Conservation (phyloP, 768 basidiomycete genomes). For the Scleroderma citrinum region DNA sequence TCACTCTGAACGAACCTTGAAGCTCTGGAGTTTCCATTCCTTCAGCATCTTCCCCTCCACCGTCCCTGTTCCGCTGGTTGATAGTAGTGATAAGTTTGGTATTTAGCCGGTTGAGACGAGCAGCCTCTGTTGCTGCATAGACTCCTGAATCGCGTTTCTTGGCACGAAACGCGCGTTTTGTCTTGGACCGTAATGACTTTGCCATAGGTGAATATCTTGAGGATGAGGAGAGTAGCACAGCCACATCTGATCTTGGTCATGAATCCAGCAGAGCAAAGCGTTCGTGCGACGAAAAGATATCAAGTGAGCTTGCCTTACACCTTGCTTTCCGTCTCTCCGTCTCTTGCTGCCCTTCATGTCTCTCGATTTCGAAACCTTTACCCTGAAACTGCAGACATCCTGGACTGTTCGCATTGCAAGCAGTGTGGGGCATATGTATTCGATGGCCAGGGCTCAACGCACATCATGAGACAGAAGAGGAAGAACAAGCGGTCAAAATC, state of each 20-base stretch:
- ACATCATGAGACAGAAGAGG: constrained; percentile 28
- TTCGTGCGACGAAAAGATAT: constrained; percentile 36
- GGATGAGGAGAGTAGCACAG: too few relatives aligned
- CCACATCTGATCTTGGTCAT: background rate
- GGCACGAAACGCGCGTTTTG: constrained; percentile 69
- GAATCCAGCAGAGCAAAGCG: background rate
- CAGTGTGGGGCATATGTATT: constrained; percentile 50
- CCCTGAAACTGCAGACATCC: constrained; percentile 17
- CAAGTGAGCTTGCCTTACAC: constrained; percentile 42
- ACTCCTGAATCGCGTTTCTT: constrained; percentile 72
- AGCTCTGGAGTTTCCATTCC: constrained; percentile 21
- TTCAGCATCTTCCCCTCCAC: constrained; percentile 29
- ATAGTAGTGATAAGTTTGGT: constrained; percentile 51
- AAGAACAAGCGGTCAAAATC: constrained; percentile 11
- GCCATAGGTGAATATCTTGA: constrained; percentile 56
- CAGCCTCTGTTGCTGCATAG: constrained; percentile 74
- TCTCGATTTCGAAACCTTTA: constrained; percentile 32
- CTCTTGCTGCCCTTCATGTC: constrained; percentile 60
- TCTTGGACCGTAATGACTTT: constrained; percentile 79
- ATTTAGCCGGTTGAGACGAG: constrained; percentile 67
- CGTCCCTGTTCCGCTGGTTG: constrained; percentile 29
- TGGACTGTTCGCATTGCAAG: constrained; percentile 35
- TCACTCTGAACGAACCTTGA: constrained; percentile 53
- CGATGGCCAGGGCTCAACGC: constrained; percentile 33
- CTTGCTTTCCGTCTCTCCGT: constrained; percentile 46